Evolutionary conservation across 495 filamentous ascomycete species (phyloP).

Genomic region (Cercophora samala): DNA sequence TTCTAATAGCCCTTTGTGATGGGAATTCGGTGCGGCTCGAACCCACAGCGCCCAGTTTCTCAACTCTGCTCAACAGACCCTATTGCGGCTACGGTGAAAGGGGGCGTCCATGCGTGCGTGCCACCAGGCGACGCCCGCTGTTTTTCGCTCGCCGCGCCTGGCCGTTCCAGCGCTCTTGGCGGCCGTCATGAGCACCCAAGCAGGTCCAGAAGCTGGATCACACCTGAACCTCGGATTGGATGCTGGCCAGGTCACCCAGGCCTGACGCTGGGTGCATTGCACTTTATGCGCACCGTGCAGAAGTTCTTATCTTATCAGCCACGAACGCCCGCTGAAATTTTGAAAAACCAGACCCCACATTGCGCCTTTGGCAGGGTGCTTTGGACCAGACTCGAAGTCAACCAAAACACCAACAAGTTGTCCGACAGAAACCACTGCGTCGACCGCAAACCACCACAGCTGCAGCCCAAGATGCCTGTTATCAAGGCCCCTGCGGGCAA

Average conservation of each 20-base stretch:
- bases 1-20: slow-evolving; percentile 12
- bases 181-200: slow-evolving; percentile 27
- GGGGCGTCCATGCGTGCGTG: not conserved
- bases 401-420: slow-evolving; percentile 4
- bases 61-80: slow-evolving; percentile 4
- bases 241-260: not conserved
- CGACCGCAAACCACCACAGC: not conserved
- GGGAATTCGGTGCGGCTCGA: slow-evolving; percentile 8
- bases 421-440: not conserved
- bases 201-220: not conserved
- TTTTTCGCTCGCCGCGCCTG: slow-evolving; percentile 19
- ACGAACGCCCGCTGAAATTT: slow-evolving; percentile 6
- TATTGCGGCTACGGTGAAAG: slow-evolving; percentile 11
- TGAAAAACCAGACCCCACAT: not conserved
- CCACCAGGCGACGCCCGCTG: slow-evolving; percentile 9
- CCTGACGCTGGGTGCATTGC: not conserved
- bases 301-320: not conserved
- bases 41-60: not conserved
- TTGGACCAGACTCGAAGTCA: not conserved
- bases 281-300: not conserved
- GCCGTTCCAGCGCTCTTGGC: slow-evolving; percentile 28
- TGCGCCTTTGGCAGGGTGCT: not conserved
- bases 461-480: slow-evolving; percentile 28
- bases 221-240: not conserved
- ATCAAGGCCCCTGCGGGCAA: slow-evolving; percentile 29